Conservation (phyloP, 345 rosid genomes). For the Moricandia moricandioides region DNA sequence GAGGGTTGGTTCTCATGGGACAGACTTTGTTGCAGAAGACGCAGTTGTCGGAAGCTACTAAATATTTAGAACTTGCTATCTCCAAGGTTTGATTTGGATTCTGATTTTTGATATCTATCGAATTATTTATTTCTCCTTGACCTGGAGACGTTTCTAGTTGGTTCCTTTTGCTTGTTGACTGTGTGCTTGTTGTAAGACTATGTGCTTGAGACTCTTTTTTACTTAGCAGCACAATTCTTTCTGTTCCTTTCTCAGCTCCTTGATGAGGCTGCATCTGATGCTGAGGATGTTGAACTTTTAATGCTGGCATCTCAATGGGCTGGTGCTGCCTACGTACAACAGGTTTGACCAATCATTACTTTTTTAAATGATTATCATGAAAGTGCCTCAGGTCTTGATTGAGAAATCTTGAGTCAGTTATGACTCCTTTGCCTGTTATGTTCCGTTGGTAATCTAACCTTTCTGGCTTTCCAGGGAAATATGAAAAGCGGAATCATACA, state of each 20-base stretch:
- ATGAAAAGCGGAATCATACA: slow-evolving; percentile 60
- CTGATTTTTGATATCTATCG: neutral
- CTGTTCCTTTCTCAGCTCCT: slow-evolving; percentile 48
- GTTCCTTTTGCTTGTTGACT: slow-evolving; percentile 9
- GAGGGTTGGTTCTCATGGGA: slow-evolving; percentile 67
- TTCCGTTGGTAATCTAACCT: slow-evolving; percentile 1
- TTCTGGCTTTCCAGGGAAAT: slow-evolving; percentile 48
- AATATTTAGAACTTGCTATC: slow-evolving; percentile 68
- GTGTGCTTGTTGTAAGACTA: neutral
- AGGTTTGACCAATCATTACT: slow-evolving; percentile 43
- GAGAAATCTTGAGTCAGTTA: neutral
- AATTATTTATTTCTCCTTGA: neutral
- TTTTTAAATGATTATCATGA: neutral
- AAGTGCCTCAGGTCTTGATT: neutral
- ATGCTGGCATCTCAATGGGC: slow-evolving; percentile 85
- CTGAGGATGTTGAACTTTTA: slow-evolving; percentile 56
- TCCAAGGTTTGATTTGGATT: slow-evolving; percentile 53
- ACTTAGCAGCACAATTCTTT: slow-evolving; percentile 5
- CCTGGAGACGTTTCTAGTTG: neutral
- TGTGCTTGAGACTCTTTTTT: neutral
- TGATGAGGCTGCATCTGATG: slow-evolving; percentile 42
- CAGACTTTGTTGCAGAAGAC: slow-evolving; percentile 62
- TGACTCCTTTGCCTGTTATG: neutral
- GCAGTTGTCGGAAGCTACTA: slow-evolving; percentile 52
- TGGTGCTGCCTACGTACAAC: slow-evolving; percentile 61